Evolutionary conservation across 495 filamentous ascomycete genomes (phyloP), one percentile per base, ranked within the genome.

Genomic region (Baudoinia panamericana): DNA sequence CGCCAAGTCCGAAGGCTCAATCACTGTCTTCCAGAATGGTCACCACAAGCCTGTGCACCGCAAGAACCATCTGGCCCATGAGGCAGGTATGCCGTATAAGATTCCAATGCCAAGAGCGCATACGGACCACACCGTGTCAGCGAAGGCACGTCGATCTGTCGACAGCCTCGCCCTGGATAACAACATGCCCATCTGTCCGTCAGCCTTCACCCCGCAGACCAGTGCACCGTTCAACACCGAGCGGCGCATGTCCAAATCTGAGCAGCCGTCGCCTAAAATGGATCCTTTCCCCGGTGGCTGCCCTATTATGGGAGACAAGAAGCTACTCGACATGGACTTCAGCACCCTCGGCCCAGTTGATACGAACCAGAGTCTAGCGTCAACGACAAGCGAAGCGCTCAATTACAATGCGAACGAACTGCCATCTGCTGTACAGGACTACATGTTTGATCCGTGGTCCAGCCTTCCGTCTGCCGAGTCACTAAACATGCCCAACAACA

Each of bases 41-140:
- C 85, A 95, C 60, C 87, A 93, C 68, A 88, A 88, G 63, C 87
- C 88, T 6, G 74, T 78, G 21, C 82, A 92, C 61, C 85, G 86
- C 62, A 80, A 88, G 58, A 78, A 90, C 62, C 80, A 84, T 59
- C 72, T 79, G 45, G 81, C 83, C 46, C 84, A 92, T 56, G 80
- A 84, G 58, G 80, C 70, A 53, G 82, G 84, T 39, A 56, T 75
- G 43, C 86, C 86, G 12, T 94, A 93, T 62, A 78, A 78, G 55
- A 32, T 54, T 15, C 47, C 51, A 2, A 74, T 87, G 40, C 76
- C 71, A 39, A 75, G 82, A 34, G 74, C 71, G 40, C 76, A 83
- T 62, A 76, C 78, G 33, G 70, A 83, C 53, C 76, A 80, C n/a
- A 29, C 5, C 19, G 25, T 36, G 16, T 31, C 29, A 5, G 13